These are phyloP conservation scores for Tillandsia leiboldiana DNA, from an alignment of 176 grass and related monocot genomes.

Conservation along the genomic window DNA sequence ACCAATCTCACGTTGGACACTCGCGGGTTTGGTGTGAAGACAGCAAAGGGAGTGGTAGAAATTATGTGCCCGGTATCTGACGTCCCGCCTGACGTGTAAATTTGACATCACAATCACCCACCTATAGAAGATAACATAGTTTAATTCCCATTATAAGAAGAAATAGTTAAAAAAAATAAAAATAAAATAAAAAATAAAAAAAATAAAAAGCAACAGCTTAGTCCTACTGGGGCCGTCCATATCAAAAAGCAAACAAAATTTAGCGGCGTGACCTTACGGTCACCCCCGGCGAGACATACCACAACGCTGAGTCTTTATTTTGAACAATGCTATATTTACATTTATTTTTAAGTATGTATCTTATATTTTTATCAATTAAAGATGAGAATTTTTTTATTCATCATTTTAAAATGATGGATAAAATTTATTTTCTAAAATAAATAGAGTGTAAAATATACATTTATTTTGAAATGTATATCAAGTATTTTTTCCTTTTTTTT, in stretches of 20 bases:
- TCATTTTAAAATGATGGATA: no score
- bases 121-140: constrained; percentile 27
- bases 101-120: constrained; percentile 25
- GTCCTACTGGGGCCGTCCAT: constrained; percentile 8
- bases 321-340: no score
- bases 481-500: not conserved
- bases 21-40: not conserved
- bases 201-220: not conserved
- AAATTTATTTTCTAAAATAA: no score
- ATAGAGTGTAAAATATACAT: no score
- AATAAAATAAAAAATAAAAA: not conserved
- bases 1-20: no score
- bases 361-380: no score
- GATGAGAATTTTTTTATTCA: no score
- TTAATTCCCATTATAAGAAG: constrained; percentile 25
- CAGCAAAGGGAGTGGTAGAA: not conserved
- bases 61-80: constrained; percentile 17
- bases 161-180: no score
- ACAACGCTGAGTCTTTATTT: not conserved
- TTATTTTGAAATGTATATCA: no score
- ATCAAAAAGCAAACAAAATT: not conserved
- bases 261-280: not conserved
- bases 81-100: constrained; percentile 39
- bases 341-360: no score
- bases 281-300: not conserved